Conservation (phyloP, 179 eudicot genomes). For the Carnegiea gigantea region DNA sequence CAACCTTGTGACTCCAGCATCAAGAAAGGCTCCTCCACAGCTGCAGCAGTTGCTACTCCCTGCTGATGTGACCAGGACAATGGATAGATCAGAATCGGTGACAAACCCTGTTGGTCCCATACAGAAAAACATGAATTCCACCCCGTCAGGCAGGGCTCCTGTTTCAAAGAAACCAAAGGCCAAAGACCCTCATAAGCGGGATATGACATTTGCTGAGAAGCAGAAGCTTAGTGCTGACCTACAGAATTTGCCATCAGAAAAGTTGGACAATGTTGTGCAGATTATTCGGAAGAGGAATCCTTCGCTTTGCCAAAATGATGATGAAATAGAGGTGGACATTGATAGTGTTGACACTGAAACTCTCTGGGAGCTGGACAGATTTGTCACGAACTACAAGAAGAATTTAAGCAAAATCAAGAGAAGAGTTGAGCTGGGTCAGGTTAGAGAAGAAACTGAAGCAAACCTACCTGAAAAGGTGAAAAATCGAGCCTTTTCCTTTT, state of each 20-base stretch:
- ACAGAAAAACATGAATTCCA: conserved; percentile 24
- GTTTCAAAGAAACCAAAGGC: conserved; percentile 53
- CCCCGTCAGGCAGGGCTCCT: conserved; percentile 36
- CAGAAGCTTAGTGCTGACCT: conserved; percentile 48
- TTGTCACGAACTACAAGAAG: conserved; percentile 49
- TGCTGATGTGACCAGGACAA: conserved; percentile 26
- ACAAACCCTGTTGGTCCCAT: conserved; percentile 35
- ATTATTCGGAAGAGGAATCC: conserved; percentile 50
- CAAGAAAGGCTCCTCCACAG: conserved; percentile 36
- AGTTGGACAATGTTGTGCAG: conserved; percentile 48
- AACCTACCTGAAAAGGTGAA: conserved; percentile 33
- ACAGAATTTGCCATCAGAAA: conserved; percentile 52
- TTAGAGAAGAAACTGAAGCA: conserved; percentile 23
- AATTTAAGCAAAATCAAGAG: conserved; percentile 44
- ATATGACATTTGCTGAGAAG: conserved; percentile 47
- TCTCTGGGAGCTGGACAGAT: conserved; percentile 56
- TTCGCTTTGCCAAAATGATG: conserved; percentile 47
- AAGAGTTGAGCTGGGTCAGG: conserved; percentile 30
- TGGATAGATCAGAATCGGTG: conserved; percentile 44
- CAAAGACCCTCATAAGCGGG: conserved; percentile 47
- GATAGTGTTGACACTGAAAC: conserved; percentile 53
- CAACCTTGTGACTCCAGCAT: conserved; percentile 36
- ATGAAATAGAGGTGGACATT: conserved; percentile 54
- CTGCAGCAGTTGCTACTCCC: conserved; percentile 31
- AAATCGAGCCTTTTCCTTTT: not conserved